phyloP scores from a whole-genome alignment of 768 basidiomycete species.

The Panaeolus cyanescens region DNA sequence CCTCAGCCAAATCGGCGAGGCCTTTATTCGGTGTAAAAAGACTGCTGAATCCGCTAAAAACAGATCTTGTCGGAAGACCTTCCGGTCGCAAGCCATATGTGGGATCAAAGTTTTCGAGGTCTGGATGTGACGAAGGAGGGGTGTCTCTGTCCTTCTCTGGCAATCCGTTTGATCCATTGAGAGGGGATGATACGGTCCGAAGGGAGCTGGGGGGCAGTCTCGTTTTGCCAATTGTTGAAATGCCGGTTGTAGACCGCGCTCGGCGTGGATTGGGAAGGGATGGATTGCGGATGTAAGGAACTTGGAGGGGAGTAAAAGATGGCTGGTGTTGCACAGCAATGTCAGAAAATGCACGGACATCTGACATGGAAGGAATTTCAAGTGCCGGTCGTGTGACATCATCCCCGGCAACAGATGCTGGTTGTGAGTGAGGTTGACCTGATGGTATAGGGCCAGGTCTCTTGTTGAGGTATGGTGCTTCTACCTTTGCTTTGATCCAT shows the following conservation, averaged over 20 bases:
- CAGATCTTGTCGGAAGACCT: conserved; percentile 81
- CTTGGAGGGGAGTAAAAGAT: conserved; percentile 7
- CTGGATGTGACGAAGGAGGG: conserved; percentile 29
- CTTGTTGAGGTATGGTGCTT: conserved; percentile 82
- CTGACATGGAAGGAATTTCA: neutral
- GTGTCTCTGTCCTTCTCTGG: conserved; percentile 10
- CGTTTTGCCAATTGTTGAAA: conserved; percentile 35
- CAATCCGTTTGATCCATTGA: conserved; percentile 16
- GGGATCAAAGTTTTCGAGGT: conserved; percentile 88
- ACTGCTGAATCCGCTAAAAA: conserved; percentile 76
- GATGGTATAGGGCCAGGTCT: conserved; percentile 37
- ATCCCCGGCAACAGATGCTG: neutral
- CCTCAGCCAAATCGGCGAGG: conserved; percentile 81
- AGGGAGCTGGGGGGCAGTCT: conserved; percentile 10
- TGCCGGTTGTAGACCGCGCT: conserved; percentile 44
- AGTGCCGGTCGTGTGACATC: neutral
- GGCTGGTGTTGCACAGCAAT: neutral
- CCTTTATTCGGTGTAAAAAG: conserved; percentile 70
- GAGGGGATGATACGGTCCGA: conserved; percentile 24
- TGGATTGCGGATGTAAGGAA: conserved; percentile 25
- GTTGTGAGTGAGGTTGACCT: neutral
- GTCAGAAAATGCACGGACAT: neutral
- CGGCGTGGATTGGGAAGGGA: conserved; percentile 23
- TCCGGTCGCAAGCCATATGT: conserved; percentile 96
- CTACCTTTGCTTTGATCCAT: conserved; percentile 94